Base-by-base conservation (phyloP, 345 rosid genomes). In the Cardamine chenopodiifolia region DNA sequence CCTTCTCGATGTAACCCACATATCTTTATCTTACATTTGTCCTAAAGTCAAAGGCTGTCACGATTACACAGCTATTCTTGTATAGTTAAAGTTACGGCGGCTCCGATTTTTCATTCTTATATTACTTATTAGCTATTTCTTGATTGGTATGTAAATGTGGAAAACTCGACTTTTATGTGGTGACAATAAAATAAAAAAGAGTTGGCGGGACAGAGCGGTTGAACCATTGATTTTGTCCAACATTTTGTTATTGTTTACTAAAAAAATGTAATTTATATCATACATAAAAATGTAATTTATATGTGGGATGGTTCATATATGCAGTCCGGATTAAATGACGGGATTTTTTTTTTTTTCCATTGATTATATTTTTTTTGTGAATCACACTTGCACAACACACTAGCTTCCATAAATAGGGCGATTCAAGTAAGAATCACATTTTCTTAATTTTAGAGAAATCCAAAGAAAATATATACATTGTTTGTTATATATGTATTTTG, bases 21-120 rank as follows among this genome's bases (percentile, higher is more conserved):
- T 29, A 72, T 61, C 31, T 13, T 72, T 52, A 20, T 72, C 62
- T 53, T 29, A 39, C 2, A 20, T 26, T 12, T 49, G 22, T 28
- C 20, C 23, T 4, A 63, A 31, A 73, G 77, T 73, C 70, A 63
- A 73, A 8, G 70, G 35, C 63, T 8, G 26, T 63, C 70, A 73
- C 63, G 10, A 44, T 73, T 42, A n/a, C 20, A 31, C 77, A 31
- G 9, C 65, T 64, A 54, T 64, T 54, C 64, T 42, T 63, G 28
- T 47, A 45, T 58, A 20, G 49, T 49, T 72, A 25, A 23, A 20
- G 59, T 26, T 45, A 59, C 32, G 58, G n/a, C 26, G 26, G 7
- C 26, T 28, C 34, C 2, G 6, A 18, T 9, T 26, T 7, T 19
- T 25, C 0, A 19, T 69, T 70, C n/a, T 17, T 34, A 9, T 1